Percentiles rank a stretch among this genome's conserved stretches.
phyloP scores from a whole-genome alignment of 768 basidiomycete genomes.

The Suillus subluteus region DNA sequence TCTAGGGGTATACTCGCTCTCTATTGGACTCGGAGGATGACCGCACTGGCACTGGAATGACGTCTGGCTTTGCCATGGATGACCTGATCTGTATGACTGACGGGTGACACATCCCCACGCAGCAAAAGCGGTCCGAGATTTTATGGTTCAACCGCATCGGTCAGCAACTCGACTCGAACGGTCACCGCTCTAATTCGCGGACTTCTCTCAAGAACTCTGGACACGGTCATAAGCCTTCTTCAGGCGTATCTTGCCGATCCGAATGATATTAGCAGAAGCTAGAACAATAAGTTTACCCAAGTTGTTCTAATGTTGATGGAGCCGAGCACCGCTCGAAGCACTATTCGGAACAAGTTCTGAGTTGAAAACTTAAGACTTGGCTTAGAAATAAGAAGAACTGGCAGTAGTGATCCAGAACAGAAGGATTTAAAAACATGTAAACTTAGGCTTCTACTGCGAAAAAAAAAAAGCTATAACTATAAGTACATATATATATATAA shows the following conservation, averaged over 20 bases:
- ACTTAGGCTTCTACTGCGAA: background rate
- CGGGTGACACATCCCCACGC: background rate
- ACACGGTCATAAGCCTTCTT: background rate
- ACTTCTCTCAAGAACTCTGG: background rate
- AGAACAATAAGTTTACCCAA: background rate
- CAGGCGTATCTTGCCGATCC: conserved; percentile 6
- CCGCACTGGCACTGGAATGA: too few species aligned
- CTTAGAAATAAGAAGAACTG: background rate
- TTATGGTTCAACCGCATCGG: background rate
- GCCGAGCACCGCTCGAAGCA: background rate
- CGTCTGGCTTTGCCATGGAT: background rate
- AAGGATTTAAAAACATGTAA: background rate
- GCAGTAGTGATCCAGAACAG: background rate
- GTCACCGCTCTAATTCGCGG: conserved; percentile 1
- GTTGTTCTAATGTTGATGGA: background rate
- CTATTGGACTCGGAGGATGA: too few species aligned
- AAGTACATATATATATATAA: conserved; percentile 34
- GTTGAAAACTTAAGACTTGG: background rate
- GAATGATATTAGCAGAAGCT: background rate
- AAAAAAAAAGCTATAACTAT: conserved; percentile 14
- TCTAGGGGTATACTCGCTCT: background rate
- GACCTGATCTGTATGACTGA: background rate
- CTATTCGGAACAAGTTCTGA: background rate
- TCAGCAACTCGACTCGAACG: background rate
- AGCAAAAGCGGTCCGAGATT: background rate